Percentiles rank a stretch among this genome's conserved stretches.
phyloP scores from a whole-genome alignment of 768 basidiomycete species.

The Serendipita vermifera region DNA sequence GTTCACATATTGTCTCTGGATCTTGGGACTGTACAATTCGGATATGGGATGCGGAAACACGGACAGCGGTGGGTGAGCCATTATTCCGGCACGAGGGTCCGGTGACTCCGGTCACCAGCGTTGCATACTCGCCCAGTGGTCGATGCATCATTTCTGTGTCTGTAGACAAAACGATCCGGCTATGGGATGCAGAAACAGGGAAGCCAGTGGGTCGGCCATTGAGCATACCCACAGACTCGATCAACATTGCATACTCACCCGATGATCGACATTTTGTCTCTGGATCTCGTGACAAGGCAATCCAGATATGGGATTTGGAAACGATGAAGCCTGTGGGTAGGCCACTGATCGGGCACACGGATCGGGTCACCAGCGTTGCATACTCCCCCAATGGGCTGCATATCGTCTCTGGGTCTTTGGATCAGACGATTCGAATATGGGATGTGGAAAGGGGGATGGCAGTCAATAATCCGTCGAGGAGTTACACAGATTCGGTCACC shows the following conservation, averaged over 20 bases:
- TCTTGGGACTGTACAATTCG: constrained; percentile 18
- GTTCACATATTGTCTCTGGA: constrained; percentile 30
- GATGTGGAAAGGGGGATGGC: constrained; percentile 6
- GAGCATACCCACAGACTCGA: not conserved
- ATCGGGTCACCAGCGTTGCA: not conserved
- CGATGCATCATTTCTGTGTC: constrained; percentile 29
- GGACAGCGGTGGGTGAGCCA: no score
- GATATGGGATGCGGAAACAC: constrained; percentile 28
- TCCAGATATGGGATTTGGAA: constrained; percentile 11
- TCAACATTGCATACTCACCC: constrained; percentile 10
- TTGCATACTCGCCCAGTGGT: constrained; percentile 33
- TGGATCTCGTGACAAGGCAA: constrained; percentile 7
- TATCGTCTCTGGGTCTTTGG: constrained; percentile 10
- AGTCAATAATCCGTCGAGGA: not conserved
- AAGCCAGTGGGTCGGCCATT: no score
- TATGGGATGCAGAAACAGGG: constrained; percentile 25
- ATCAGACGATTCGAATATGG: constrained; percentile 14
- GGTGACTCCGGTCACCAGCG: constrained; percentile 14
- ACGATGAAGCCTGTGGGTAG: not conserved
- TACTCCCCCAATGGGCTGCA: constrained; percentile 11
- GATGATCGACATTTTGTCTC: constrained; percentile 9
- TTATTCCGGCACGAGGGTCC: not conserved
- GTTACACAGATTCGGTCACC: constrained; percentile 8
- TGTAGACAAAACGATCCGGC: constrained; percentile 30
- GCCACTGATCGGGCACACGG: constrained; percentile 9